Percentiles rank a stretch among this genome's conserved stretches.
Conservation (phyloP, 768 basidiomycete genomes). For the Mycena rosella region DNA sequence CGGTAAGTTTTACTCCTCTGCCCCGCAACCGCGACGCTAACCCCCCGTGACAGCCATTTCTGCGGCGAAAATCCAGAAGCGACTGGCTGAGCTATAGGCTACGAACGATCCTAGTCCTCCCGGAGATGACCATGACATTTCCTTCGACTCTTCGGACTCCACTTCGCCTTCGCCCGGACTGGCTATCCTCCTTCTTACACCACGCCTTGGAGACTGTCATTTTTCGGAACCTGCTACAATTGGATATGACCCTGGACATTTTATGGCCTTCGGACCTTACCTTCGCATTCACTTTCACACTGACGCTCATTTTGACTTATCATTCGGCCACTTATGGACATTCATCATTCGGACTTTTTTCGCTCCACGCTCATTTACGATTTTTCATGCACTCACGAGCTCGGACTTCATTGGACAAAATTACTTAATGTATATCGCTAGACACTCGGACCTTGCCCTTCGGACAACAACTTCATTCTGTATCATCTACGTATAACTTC, state of each 20-base stretch:
- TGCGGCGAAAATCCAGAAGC: constrained; percentile 41
- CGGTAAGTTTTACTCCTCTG: constrained; percentile 38
- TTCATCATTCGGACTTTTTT: constrained; percentile 19
- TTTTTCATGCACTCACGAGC: constrained; percentile 35
- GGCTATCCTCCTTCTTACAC: constrained; percentile 32
- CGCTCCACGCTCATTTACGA: constrained; percentile 34
- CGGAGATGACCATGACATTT: constrained; percentile 36
- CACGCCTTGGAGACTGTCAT: constrained; percentile 35
- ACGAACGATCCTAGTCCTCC: constrained; percentile 31
- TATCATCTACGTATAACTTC: constrained; percentile 19
- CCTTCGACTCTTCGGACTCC: constrained; percentile 14
- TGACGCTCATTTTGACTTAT: not conserved
- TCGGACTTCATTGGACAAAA: constrained; percentile 27
- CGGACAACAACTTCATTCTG: constrained; percentile 20
- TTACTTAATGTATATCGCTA: constrained; percentile 31
- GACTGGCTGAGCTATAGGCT: constrained; percentile 39
- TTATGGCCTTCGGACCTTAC: not conserved
- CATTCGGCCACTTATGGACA: constrained; percentile 9
- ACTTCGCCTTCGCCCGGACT: constrained; percentile 33
- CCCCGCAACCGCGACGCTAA: constrained; percentile 1
- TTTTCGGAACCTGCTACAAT: constrained; percentile 13
- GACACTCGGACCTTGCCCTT: constrained; percentile 24
- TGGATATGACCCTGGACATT: constrained; percentile 4
- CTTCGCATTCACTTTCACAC: constrained; percentile 14
- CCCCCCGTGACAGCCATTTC: constrained; percentile 30